Evolutionary conservation across 192 early-diverging fungal genomes (phyloP), one percentile per base, ranked within the genome.

Genomic region (Oehlia diaphana): DNA sequence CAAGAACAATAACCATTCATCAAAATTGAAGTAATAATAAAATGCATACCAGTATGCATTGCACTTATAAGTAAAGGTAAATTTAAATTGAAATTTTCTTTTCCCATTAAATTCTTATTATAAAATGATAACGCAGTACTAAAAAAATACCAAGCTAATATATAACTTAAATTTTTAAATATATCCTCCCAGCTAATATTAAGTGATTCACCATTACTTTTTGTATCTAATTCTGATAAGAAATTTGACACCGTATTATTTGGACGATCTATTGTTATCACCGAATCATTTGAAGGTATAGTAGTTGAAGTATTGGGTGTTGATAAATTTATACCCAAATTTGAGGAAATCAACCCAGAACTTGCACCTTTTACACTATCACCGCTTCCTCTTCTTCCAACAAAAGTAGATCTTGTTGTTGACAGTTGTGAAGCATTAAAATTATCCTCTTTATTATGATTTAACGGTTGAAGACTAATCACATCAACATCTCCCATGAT

Each of bases 31-130:
- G 95, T 92, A 66, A 95, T 86, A 61, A 89, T 50, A 81, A 88
- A 91, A 76, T 96, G 95, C 33, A 95, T 80, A 5, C 86, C 83
- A 66, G 91, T 88, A 83, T 96, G 95, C 63, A 93, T 86, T n/a
- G 90, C 88, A 21, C 93, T 93, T 53, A 92, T 90, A 79, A 96
- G 91, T 21, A 95, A 79, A 26, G 95, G 95, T 76, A 92, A 89
- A 50, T 86, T 85, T 84, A 95, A 94, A 84, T 95, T 89, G 82
- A 90, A 89, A 50, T 88, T 85, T 68, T 92, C 89, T 70, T 87
- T 84, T 53, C 93, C 91, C 87, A 96, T 93, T 26, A 96, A 81
- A 82, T 91, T 91, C 80, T 94, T 95, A 85, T 96, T 96, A 88
- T 94, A 95, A n/a, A 96, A 82, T 21, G 90, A 89, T 33, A 96